Evolutionary conservation across 441 rosid genomes (phyloP).

Genomic region (Theobroma grandiflorum): DNA sequence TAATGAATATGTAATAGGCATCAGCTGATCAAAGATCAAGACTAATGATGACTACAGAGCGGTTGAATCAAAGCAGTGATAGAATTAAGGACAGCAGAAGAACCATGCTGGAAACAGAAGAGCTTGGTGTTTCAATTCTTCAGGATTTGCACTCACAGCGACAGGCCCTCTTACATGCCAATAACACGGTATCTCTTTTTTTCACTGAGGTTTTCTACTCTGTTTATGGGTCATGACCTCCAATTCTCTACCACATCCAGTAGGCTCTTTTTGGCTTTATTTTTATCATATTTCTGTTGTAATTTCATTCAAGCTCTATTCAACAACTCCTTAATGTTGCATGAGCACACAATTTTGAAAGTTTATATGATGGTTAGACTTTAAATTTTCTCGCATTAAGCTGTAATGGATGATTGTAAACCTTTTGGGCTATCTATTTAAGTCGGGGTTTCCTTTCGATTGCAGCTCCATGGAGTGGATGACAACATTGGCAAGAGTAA

Average conservation of each 20-base stretch:
- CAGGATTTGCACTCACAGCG: conserved; percentile 93
- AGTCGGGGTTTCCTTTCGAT: background rate
- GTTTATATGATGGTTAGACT: background rate
- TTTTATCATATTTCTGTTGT: background rate
- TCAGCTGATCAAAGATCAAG: conserved; percentile 96
- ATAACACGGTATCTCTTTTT: conserved; percentile 61
- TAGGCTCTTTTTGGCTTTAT: background rate
- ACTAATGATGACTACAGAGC: conserved; percentile 80
- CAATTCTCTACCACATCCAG: background rate
- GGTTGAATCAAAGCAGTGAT: conserved; percentile 67
- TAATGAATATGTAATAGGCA: conserved; percentile 54
- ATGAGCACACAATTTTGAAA: background rate
- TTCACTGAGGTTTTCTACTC: background rate
- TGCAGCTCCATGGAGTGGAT: conserved; percentile 92
- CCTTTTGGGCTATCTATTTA: background rate
- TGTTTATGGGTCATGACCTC: background rate
- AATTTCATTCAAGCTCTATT: background rate
- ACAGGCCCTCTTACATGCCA: conserved; percentile 79
- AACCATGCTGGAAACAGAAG: conserved; percentile 97
- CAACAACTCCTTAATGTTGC: background rate
- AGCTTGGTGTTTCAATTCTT: conserved; percentile 96
- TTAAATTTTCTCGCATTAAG: background rate
- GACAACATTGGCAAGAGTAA: conserved; percentile 89
- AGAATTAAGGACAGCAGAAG: conserved; percentile 87
- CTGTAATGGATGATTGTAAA: background rate